Base-by-base conservation (phyloP, 129 eudicot species). In the Kitagawia praeruptora region DNA sequence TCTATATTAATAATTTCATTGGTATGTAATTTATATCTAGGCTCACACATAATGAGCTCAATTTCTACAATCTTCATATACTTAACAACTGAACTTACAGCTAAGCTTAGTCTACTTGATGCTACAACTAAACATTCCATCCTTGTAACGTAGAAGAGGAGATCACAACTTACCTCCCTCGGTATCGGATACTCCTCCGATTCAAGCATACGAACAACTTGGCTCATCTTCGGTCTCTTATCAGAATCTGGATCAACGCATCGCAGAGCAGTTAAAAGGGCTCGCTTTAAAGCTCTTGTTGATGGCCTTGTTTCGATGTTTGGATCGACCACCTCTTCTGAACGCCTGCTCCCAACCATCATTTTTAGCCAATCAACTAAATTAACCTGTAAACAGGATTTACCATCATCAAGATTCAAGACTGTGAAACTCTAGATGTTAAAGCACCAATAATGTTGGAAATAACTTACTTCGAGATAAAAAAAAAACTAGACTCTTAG, bases 101-200 rank as follows among this genome's bases (percentile, higher is more conserved):
- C 41, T 70, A 46, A 74, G 58, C 58, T n/a, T 74, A 27, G 10
- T 40, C 51, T 25, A 44, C 37, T 73, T 45, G 49, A 74, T 74
- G 41, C 54, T 42, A 46, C 51, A 46, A 45, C 4, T 5, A 12
- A 25, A 42, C 27, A 12, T 45, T n/a, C 21, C 28, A 45, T 74
- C 27, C 27, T 42, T 5, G 10, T 27, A 73, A 45, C 6, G 13
- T 38, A 38, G 5, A 41, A 27, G 41, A 40, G 7, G 54, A 70
- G 38, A 45, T 47, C 40, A 74, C 23, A 58, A 84, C 92, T 38
- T 44, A 91, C 97, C 97, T 89, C 97, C 84, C 97, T 88, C 78
- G 93, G 93, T 84, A 92, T 87, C 79, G 97, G 93, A 86, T 92
- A 92, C 82, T 92, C 97, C 83, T 92, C 97, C 10, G 97, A 89